phyloP scores from a whole-genome alignment of 1,284 basidiomycete species.

The Chiua sp. region DNA sequence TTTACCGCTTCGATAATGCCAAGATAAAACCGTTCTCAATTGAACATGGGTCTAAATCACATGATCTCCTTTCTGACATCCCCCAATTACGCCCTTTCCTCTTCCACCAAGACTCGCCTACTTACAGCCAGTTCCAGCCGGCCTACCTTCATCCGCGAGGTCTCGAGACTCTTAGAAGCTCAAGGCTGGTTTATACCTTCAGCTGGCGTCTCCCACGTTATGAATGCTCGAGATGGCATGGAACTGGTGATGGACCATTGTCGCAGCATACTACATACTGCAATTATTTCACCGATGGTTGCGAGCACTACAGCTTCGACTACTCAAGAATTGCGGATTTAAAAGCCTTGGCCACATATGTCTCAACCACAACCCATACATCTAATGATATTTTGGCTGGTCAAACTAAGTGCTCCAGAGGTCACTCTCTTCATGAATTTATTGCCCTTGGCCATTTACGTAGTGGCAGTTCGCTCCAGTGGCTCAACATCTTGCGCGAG shows the following conservation, averaged over 20 bases:
- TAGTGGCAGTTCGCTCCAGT: slow-evolving; percentile 48
- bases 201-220: neutral
- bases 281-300: neutral
- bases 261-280: neutral
- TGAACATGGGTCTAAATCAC: neutral
- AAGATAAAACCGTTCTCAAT: neutral
- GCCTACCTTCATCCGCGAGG: neutral
- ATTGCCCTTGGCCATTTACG: slow-evolving; percentile 47
- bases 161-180: neutral
- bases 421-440: slow-evolving; percentile 46
- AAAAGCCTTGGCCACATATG: neutral
- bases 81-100: slow-evolving; percentile 4
- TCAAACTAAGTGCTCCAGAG: slow-evolving; percentile 41
- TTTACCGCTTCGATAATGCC: neutral
- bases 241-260: neutral
- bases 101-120: neutral
- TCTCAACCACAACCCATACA: slow-evolving; percentile 30
- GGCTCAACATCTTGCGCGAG: slow-evolving; percentile 53
- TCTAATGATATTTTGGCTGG: slow-evolving; percentile 47
- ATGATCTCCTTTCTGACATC: neutral
- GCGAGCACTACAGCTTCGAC: neutral
- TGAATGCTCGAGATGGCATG: neutral
- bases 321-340: too few relatives aligned
- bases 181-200: neutral
- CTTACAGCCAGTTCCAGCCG: neutral